phyloP scores from a whole-genome alignment of 805 yeast species.

The Yarrowia sp. region DNA sequence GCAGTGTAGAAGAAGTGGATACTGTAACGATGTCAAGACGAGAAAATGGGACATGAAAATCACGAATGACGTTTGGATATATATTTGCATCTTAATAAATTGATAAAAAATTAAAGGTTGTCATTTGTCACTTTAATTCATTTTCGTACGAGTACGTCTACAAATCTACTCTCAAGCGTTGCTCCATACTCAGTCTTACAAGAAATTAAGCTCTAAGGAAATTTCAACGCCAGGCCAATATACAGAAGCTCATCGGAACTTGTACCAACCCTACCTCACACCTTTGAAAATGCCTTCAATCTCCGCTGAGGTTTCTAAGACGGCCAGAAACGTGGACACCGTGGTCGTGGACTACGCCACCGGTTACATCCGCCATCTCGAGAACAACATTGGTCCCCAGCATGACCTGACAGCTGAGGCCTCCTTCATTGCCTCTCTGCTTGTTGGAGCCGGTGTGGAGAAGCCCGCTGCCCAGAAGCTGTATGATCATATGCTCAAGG shows the following conservation, averaged over 20 bases:
- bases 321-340: slow-evolving; percentile 81
- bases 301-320: slow-evolving; percentile 65
- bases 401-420: slow-evolving; percentile 67
- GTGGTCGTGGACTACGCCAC: slow-evolving; percentile 87
- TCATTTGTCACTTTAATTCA: not conserved
- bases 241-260: too few relatives aligned
- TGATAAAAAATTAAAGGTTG: too few relatives aligned
- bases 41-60: not conserved
- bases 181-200: not conserved
- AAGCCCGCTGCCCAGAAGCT: slow-evolving; percentile 51
- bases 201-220: not conserved
- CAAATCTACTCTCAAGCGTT: too few relatives aligned
- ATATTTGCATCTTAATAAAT: too few relatives aligned
- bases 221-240: not conserved
- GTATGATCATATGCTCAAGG: slow-evolving; percentile 47
- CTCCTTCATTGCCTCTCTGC: slow-evolving; percentile 57
- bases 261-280: not conserved
- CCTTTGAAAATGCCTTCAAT: slow-evolving; percentile 28
- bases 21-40: not conserved
- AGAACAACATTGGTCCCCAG: slow-evolving; percentile 69
- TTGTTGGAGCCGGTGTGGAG: slow-evolving; percentile 82
- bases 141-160: too few relatives aligned
- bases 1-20: not conserved
- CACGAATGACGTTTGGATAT: too few relatives aligned
- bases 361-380: slow-evolving; percentile 80